These are phyloP conservation scores for Globisporangium yorkense DNA, from an alignment of 352 stramenopile genomes.

Conservation along the genomic window DNA sequence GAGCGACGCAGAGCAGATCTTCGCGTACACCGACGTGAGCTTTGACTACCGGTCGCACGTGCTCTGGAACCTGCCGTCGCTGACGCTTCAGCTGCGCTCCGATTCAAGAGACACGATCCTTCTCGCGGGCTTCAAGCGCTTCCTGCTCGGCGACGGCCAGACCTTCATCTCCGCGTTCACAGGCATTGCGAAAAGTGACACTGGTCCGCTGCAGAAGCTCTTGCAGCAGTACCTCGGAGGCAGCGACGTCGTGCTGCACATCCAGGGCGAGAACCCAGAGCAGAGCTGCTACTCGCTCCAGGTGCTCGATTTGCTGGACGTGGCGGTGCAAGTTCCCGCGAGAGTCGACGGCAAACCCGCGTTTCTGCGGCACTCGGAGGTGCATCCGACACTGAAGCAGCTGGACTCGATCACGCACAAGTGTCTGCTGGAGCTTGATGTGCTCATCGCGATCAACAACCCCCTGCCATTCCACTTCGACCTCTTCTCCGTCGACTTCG, in stretches of 20 bases:
- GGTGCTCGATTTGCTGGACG: constrained; percentile 55
- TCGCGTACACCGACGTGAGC: constrained; percentile 75
- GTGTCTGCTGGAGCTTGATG: constrained; percentile 64
- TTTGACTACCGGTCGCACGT: constrained; percentile 59
- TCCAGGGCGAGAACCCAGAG: constrained; percentile 39
- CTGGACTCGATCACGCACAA: constrained; percentile 65
- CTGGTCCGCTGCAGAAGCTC: constrained; percentile 55
- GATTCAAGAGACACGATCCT: constrained; percentile 38
- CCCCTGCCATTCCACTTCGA: constrained; percentile 73
- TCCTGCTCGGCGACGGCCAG: constrained; percentile 55
- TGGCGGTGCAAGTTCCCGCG: constrained; percentile 52
- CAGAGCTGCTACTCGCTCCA: constrained; percentile 63
- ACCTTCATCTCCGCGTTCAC: constrained; percentile 82
- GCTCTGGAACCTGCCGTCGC: constrained; percentile 71
- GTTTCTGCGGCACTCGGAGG: constrained; percentile 54
- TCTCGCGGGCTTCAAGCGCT: constrained; percentile 60
- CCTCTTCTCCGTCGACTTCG: constrained; percentile 59
- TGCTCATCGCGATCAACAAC: constrained; percentile 74
- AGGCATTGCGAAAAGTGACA: constrained; percentile 57
- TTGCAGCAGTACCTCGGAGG: constrained; percentile 65
- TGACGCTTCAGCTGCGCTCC: constrained; percentile 50
- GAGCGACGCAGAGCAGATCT: constrained; percentile 48
- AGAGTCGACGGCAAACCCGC: constrained; percentile 70
- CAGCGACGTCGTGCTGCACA: constrained; percentile 52
- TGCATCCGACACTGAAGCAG: constrained; percentile 61